These are phyloP conservation scores for Mycena kentingensis DNA, from an alignment of 768 basidiomycete species.

Conservation along the genomic window DNA sequence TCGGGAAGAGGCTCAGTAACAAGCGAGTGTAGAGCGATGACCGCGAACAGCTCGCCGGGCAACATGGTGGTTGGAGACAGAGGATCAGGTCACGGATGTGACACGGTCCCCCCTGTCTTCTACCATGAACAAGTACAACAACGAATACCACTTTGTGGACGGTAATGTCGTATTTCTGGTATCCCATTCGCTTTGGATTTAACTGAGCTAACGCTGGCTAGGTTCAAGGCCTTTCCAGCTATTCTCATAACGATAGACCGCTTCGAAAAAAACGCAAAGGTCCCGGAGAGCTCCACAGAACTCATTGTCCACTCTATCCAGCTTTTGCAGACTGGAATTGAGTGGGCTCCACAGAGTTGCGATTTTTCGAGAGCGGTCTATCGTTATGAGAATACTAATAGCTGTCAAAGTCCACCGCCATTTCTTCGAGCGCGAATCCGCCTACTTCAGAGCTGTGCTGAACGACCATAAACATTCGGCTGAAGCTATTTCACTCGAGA, in stretches of 20 bases:
- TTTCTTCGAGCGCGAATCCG: slow-evolving; percentile 37
- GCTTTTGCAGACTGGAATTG: no score
- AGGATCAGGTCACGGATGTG: not conserved
- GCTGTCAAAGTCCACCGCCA: slow-evolving; percentile 29
- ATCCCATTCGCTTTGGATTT: not conserved
- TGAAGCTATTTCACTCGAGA: slow-evolving; percentile 30
- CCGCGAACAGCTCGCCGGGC: slow-evolving; percentile 56
- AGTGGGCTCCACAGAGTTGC: no score
- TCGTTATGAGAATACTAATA: no score
- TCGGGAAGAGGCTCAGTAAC: slow-evolving; percentile 70
- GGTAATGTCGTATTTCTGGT: not conserved
- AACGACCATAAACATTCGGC: slow-evolving; percentile 11
- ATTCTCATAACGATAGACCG: no score
- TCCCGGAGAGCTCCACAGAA: no score
- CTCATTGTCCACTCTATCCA: no score
- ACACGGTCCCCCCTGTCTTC: slow-evolving; percentile 6
- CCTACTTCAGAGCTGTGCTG: slow-evolving; percentile 9
- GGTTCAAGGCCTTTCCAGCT: not conserved
- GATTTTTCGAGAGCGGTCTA: no score
- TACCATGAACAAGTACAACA: slow-evolving; percentile 19
- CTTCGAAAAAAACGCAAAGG: no score
- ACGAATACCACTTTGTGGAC: not conserved
- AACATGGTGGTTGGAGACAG: no score
- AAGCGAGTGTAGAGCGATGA: slow-evolving; percentile 65
- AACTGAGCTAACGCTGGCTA: not conserved